Evolutionary conservation across 2,329 filamentous ascomycete species (phyloP).

Genomic region (Diaporthe longicolla): DNA sequence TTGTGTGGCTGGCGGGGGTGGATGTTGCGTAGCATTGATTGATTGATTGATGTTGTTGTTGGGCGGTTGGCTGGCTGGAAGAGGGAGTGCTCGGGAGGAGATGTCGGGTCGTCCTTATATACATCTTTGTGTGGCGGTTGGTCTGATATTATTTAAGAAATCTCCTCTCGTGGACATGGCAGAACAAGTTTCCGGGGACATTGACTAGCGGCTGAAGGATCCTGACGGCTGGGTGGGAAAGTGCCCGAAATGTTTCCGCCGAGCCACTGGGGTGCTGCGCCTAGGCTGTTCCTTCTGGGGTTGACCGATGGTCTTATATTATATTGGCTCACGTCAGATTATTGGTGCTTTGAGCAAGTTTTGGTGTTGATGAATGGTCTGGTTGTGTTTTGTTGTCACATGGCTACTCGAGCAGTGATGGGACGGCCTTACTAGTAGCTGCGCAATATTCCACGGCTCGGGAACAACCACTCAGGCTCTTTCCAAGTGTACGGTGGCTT

Average conservation of each 20-base stretch:
- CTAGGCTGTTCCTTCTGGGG: not conserved
- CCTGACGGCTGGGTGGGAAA: not conserved
- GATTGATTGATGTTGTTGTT: not conserved
- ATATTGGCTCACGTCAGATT: not conserved
- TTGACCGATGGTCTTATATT: not conserved
- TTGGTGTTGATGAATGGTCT: not conserved
- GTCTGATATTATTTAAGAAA: not conserved
- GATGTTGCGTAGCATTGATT: not conserved
- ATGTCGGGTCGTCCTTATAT: not conserved
- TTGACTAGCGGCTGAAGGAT: slow-evolving; percentile 9
- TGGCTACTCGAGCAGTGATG: too few relatives aligned
- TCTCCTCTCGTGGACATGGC: not conserved
- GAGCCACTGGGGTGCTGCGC: not conserved
- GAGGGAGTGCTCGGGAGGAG: not conserved
- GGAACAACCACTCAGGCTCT: too few relatives aligned
- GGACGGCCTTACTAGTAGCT: too few relatives aligned
- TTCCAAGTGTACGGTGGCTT: too few relatives aligned
- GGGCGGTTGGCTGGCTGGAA: too few relatives aligned
- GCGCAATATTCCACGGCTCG: too few relatives aligned
- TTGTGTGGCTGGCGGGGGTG: not conserved
- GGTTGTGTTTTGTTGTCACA: not conserved
- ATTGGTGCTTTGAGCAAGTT: not conserved
- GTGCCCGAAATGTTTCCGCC: slow-evolving; percentile 31
- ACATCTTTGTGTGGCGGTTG: not conserved
- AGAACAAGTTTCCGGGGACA: too few relatives aligned